phyloP scores from a whole-genome alignment of 495 filamentous ascomycete species.

The Tuber umbilicatum region DNA sequence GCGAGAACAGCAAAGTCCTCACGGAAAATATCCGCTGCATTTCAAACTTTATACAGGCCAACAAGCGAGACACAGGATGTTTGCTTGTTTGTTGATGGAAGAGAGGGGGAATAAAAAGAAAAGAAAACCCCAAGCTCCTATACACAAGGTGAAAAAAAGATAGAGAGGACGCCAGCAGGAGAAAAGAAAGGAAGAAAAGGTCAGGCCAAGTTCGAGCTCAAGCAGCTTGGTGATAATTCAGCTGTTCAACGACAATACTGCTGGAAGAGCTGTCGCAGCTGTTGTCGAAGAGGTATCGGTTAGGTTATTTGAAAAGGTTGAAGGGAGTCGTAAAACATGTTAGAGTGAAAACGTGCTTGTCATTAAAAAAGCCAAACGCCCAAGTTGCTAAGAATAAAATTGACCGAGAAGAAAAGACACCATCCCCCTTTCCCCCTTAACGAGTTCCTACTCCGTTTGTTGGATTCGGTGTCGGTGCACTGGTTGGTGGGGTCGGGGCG shows the following conservation, averaged over 20 bases:
- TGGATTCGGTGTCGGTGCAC: slow-evolving; percentile 19
- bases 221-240: not conserved
- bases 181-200: not conserved
- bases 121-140: slow-evolving; percentile 4
- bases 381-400: not conserved
- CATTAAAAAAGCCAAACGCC: slow-evolving; percentile 3
- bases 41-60: slow-evolving; percentile 24
- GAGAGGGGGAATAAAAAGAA: not conserved
- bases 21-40: not conserved
- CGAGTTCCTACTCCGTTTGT: slow-evolving; percentile 9
- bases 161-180: slow-evolving; percentile 4
- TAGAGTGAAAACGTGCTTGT: not conserved
- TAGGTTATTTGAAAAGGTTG: not conserved
- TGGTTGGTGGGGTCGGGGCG: slow-evolving; percentile 7
- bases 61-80: not conserved
- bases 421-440: slow-evolving; percentile 7
- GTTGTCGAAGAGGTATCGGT: not conserved
- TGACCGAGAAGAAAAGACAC: not conserved
- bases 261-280: not conserved
- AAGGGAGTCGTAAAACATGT: not conserved
- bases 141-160: slow-evolving; percentile 3
- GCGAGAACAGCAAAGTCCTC: not conserved
- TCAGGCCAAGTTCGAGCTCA: not conserved
- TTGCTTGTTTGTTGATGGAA: not conserved
- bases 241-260: not conserved